phyloP scores from a whole-genome alignment of 2,329 filamentous ascomycete genomes.

The Calonectria pauciramosa region DNA sequence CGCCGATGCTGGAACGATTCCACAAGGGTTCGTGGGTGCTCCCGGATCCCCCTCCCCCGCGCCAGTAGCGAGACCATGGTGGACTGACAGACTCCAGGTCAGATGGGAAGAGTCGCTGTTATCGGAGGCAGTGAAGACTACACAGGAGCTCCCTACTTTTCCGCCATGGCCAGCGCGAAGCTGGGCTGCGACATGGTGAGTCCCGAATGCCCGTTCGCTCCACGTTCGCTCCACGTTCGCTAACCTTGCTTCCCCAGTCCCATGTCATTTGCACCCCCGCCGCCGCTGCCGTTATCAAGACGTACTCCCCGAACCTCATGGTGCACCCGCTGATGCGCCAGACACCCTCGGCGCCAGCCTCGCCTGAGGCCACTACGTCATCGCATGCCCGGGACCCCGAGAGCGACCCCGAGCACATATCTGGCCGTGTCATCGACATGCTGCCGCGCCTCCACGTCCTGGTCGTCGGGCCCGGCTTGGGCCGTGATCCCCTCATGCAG shows the following conservation, averaged over 20 bases:
- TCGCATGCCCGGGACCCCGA: conserved; percentile 55
- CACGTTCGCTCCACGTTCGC: neutral
- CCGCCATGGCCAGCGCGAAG: conserved; percentile 93
- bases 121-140: conserved; percentile 97
- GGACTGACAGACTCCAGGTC: conserved; percentile 70
- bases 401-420: conserved; percentile 71
- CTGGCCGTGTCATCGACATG: conserved; percentile 80
- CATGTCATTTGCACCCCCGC: conserved; percentile 96
- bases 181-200: conserved; percentile 90
- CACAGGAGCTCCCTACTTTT: conserved; percentile 97
- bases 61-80: conserved; percentile 18
- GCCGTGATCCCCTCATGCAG: conserved; percentile 91
- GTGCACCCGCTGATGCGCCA: conserved; percentile 96
- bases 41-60: neutral
- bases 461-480: conserved; percentile 92
- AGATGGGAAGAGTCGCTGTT: conserved; percentile 91
- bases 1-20: conserved; percentile 94
- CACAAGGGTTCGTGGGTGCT: conserved; percentile 81
- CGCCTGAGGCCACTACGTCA: conserved; percentile 56
- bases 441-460: conserved; percentile 90
- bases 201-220: neutral
- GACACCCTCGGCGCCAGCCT: conserved; percentile 58
- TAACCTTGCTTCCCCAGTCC: conserved; percentile 66
- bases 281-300: conserved; percentile 92
- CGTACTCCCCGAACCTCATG: conserved; percentile 98